Evolutionary conservation across 345 rosid species (phyloP), one percentile per base, ranked within the genome.

Genomic region (Capsella bursapastoris): DNA sequence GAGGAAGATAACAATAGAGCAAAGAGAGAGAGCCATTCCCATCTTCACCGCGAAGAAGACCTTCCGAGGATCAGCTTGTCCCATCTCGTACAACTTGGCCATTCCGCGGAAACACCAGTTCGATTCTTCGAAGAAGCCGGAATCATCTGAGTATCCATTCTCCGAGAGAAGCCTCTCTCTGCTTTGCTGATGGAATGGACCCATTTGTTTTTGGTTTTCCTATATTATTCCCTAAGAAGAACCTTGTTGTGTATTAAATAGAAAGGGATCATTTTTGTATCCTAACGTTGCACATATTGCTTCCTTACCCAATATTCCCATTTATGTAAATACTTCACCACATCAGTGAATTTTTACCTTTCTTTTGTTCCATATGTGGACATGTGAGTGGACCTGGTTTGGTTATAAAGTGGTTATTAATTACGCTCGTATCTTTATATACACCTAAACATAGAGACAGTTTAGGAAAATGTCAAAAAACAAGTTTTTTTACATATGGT

Each of bases 31-130:
- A 18, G 96, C 70, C 53, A 87, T 13, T 2, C 95, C 98, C 96
- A 92, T 87, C 81, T 92, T 92, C 3, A 66, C 45, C 8, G 91
- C 94, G 43, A 92, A 92, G 9, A 83, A 0, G 14, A 81, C 57
- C 75, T 82, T 92, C 28, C 93, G 68, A n/a, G 85, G 91, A 84
- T 92, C 96, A 0, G 79, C 57, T 5, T 76, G 82, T 8, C 89
- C 92, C 97, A 87, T 87, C 8, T 83, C 75, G 45, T 68, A 86
- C 48, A 90, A 66, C 66, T 75, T 79, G n/a, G 51, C 6, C 22
- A 85, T 40, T 31, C 64, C 13, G 60, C 73, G 68, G 43, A 66
- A 74, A 51, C 79, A 22, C 4, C 82, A 84, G 37, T 34, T 34
- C 8, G 37, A 34, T 34, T 34, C 37, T 1, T 22, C 25, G 25